phyloP scores from a whole-genome alignment of 257 asterid genomes.

The Sherardia arvensis region DNA sequence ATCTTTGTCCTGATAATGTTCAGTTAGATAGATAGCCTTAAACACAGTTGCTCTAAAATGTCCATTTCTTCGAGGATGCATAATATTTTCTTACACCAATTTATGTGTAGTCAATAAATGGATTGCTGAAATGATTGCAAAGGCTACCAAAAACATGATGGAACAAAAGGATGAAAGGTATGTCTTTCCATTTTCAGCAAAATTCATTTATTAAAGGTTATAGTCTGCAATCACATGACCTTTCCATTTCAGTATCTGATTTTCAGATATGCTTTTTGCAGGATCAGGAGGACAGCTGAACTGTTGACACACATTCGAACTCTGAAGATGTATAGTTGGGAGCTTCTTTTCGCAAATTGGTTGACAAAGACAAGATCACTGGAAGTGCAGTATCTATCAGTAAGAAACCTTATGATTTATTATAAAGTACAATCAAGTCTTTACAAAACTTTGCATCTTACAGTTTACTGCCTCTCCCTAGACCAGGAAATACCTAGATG shows the following conservation, averaged over 20 bases:
- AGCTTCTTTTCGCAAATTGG: conserved; percentile 68
- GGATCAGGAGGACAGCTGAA: conserved; percentile 81
- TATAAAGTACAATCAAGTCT: not conserved
- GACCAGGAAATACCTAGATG: conserved; percentile 97
- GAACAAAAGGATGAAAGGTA: conserved; percentile 97
- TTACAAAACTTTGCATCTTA: conserved; percentile 14
- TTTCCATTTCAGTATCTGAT: not conserved
- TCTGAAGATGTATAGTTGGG: conserved; percentile 94
- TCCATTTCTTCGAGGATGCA: not conserved
- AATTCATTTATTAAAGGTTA: no score
- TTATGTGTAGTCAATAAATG: conserved; percentile 70
- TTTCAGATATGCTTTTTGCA: conserved; percentile 26
- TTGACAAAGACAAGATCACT: conserved; percentile 73
- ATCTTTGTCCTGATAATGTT: not conserved
- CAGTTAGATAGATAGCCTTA: not conserved
- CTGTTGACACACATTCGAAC: conserved; percentile 74
- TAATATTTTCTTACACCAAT: not conserved
- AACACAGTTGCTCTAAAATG: not conserved
- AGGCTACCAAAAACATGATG: conserved; percentile 84
- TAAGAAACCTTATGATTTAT: conserved; percentile 23
- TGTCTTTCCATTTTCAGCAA: not conserved
- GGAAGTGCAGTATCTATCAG: conserved; percentile 73
- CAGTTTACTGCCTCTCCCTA: conserved; percentile 14
- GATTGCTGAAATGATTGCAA: conserved; percentile 85
- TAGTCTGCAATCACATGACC: no score